Evolutionary conservation across 371 early-diverging fungal species (phyloP), one percentile per base, ranked within the genome.

Genomic region (Conidiobolus incongruus): DNA sequence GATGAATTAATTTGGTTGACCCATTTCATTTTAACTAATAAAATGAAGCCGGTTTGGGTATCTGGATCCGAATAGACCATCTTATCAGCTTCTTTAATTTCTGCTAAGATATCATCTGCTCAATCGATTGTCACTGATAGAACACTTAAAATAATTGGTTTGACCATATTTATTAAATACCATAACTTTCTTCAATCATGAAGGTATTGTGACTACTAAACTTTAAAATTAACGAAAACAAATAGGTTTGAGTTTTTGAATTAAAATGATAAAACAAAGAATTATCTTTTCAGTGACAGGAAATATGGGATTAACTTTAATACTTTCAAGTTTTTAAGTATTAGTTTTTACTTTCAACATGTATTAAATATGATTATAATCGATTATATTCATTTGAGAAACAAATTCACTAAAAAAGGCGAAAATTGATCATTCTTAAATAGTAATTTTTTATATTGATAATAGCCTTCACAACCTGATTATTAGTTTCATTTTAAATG

Each of bases 11-110:
- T 32, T 44, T 19, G 5, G 8, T 12, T 33, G 33, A 26, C 44
- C 44, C 44, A 44, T 35, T 44, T 44, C 44, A 32, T 44, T 11
- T 44, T 35, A 26, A 20, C 24, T 15, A 35, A 6, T 15, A 44
- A 19, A 10, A 35, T n/a, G 26, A 44, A 44, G 1, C 44, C 44
- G n/a, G 16, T 35, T n/a, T 31, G 19, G 1, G 23, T 5, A 21
- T 44, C 35, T 26, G 4, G n/a, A 22, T 44, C 36, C 6, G 34
- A 20, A 26, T 24, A 44, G 11, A 44, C 4, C 3, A 44, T 20
- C 2, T 22, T 20, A 4, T 35, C 35, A 33, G 31, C 17, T 35
- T 44, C 44, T 7, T 24, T 44, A 12, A 35, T n/a, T 6, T 35
- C 44, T 11, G 21, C 28, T 7, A 44, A 35, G 10, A 44, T 26